Conservation (phyloP, 2,329 filamentous ascomycete genomes). For the Trichoderma atroviride region DNA sequence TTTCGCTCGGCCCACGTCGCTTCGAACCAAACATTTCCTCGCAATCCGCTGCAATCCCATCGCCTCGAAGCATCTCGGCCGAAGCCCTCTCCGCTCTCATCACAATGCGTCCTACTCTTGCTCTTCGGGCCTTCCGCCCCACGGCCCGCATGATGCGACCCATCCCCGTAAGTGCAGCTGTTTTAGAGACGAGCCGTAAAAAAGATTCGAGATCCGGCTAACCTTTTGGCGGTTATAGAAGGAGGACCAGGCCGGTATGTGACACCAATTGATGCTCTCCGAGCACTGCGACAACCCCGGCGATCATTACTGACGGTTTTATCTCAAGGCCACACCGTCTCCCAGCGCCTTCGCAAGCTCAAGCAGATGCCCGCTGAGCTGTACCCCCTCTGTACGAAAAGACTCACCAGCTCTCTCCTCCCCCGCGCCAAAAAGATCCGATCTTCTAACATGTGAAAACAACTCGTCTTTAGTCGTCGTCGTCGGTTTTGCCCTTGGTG, state of each 20-base stretch:
- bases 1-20: conserved; percentile 34
- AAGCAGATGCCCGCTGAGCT: conserved; percentile 92
- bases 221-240: conserved; percentile 50
- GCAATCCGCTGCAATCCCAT: conserved; percentile 30
- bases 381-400: conserved; percentile 78
- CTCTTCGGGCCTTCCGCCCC: conserved; percentile 68
- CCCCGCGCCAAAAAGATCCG: not conserved
- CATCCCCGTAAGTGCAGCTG: conserved; percentile 63
- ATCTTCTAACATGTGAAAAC: conserved; percentile 32
- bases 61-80: conserved; percentile 32
- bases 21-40: conserved; percentile 36
- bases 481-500: conserved; percentile 79
- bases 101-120: conserved; percentile 67
- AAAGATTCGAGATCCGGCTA: conserved; percentile 32
- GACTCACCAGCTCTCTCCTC: conserved; percentile 8
- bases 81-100: conserved; percentile 38
- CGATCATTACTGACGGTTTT: conserved; percentile 32
- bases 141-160: conserved; percentile 69
- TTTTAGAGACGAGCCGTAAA: conserved; percentile 7
- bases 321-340: conserved; percentile 84
- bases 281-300: not conserved
- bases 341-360: conserved; percentile 87
- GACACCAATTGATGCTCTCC: conserved; percentile 30
- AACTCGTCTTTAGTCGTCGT: conserved; percentile 67
- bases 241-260: conserved; percentile 70